phyloP scores from a whole-genome alignment of 169 alveolate species.

The Cryptosporidium muris region DNA sequence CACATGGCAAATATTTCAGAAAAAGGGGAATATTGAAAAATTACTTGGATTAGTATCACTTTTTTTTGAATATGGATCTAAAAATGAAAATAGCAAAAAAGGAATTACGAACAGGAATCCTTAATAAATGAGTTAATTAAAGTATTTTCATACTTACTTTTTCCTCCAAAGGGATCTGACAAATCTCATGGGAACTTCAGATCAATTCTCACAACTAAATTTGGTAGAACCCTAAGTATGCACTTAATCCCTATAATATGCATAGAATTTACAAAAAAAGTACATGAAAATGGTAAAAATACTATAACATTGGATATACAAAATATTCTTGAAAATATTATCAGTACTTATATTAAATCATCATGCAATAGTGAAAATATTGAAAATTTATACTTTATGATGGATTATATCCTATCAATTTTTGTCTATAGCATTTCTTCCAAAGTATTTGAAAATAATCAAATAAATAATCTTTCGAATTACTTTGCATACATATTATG shows the following conservation, averaged over 20 bases:
- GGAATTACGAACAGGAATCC: too few species aligned
- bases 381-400: conserved; percentile 14
- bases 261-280: background rate
- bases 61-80: too few species aligned
- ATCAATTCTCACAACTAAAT: conserved; percentile 19
- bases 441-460: background rate
- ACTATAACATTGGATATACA: background rate
- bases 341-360: conserved; percentile 8
- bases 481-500: too few species aligned
- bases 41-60: too few species aligned
- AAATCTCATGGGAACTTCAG: background rate
- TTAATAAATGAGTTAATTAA: too few species aligned
- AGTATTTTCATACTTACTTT: too few species aligned
- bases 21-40: too few species aligned
- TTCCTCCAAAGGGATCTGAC: too few species aligned
- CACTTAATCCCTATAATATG: conserved; percentile 9
- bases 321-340: background rate
- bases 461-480: too few species aligned
- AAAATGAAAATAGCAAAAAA: too few species aligned
- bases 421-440: conserved; percentile 13
- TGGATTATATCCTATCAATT: conserved; percentile 34
- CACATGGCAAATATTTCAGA: too few species aligned
- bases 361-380: background rate
- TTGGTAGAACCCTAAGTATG: conserved; percentile 54
- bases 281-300: background rate